Base-by-base conservation (phyloP, 1,139 yeast genomes). In the Starmera stellimalicola region DNA sequence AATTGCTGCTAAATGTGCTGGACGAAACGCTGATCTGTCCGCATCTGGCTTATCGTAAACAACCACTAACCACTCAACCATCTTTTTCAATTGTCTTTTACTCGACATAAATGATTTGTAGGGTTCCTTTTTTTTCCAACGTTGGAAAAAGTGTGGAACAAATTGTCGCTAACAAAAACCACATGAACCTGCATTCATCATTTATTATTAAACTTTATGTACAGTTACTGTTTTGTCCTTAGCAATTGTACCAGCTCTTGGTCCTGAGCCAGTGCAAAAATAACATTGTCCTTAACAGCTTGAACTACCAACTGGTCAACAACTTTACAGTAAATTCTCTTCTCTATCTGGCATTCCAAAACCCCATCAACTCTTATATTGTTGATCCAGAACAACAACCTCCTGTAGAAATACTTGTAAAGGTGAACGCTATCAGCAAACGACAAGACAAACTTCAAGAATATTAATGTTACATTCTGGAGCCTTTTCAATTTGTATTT, bases 11-110 rank as follows among this genome's bases (percentile, higher is more conserved):
- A 82, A 54, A 53, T 83, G 94, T 34, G 61, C 61, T 5, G 73
- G 63, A 52, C 91, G 72, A 30, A 66, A 66, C 11, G 63, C 54
- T 17, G 69, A 47, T 50, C 85, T 67, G 50, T 77, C 80, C 32
- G 70, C 55, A 25, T 73, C 75, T 31, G 83, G 82, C 48, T 72
- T 72, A 55, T 82, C 94, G 51, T 65, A 77, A 29, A 81, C 70
- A 44, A 77, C 65, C n/a, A 76, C 91, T 55, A 71, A 62, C 76
- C 80, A 78, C 55, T 78, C 85, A 48, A 53, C 60, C 66, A 62
- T 62, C 32, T 48, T 52, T 18, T 22, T 28, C 17, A 22, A 3
- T 22, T 22, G 25, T 27, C 42, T 36, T 6, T 39, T 18, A 8
- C 40, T 34, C 15, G 34, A 23, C 39, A 39, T 37, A 11, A 25